phyloP scores from a whole-genome alignment of 2,329 filamentous ascomycete genomes.

The Colletotrichum theobromicola region DNA sequence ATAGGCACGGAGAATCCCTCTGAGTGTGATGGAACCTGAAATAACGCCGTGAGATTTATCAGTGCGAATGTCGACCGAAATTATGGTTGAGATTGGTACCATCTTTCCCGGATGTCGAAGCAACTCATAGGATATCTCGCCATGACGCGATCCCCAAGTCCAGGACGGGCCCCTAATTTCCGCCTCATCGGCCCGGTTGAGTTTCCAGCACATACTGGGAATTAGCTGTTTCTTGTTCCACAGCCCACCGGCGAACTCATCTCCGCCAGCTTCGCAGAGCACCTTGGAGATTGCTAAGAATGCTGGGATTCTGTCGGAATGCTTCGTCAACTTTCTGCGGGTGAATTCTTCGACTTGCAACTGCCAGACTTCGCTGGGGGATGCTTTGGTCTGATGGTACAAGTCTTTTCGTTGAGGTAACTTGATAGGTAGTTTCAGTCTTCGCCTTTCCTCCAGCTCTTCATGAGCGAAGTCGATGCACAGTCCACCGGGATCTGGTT shows the following conservation, averaged over 20 bases:
- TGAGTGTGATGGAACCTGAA: neutral
- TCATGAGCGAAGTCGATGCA: neutral
- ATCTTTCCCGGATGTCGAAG: neutral
- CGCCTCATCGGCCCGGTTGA: fast-evolving
- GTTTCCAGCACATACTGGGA: neutral
- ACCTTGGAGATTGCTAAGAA: neutral
- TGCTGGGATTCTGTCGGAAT: neutral
- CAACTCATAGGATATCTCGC: neutral
- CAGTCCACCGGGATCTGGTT: neutral
- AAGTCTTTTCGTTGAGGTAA: neutral
- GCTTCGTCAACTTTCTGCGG: neutral
- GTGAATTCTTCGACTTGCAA: neutral
- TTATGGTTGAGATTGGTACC: neutral
- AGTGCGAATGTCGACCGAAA: neutral
- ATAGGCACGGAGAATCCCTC: neutral
- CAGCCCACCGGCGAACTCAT: neutral
- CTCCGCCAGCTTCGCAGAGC: neutral
- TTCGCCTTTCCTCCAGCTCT: neutral
- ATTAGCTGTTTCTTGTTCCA: neutral
- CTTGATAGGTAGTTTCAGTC: neutral
- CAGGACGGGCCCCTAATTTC: neutral
- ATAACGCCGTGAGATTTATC: neutral
- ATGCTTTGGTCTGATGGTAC: fast-evolving
- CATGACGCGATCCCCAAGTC: neutral
- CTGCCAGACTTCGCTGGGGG: neutral